Evolutionary conservation across 2,329 filamentous ascomycete species (phyloP), one percentile per base, ranked within the genome.

Genomic region (Onygenales sp.): DNA sequence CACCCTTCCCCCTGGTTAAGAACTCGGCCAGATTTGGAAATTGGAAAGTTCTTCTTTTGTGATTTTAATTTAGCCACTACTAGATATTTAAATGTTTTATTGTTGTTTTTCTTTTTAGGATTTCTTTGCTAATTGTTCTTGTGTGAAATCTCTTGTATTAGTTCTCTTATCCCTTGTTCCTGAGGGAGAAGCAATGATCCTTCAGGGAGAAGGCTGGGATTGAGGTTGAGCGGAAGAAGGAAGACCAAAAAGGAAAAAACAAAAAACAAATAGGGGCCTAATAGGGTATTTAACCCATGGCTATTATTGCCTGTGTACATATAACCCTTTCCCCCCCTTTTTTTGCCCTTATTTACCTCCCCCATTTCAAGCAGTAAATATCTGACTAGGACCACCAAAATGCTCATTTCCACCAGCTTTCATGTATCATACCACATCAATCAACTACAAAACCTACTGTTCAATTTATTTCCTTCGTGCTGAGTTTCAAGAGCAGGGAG

Each of bases 1-100:
- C 80, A 84, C 90, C 67, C 82, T 98, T 47, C 93, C 93, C 59
- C 93, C 93, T 56, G 92, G 93, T 68, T 97, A 80, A 75, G 55
- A 52, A 32, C 27, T 31, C 40, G 9, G 9, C 17, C 32, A 40
- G 21, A 11, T 56, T 9, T 49, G 17, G 14, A 4, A 27, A 27
- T 27, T 27, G 21, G 21, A 43, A 32, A 34, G 47, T 49, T 45
- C 56, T 53, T 44, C 14, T 54, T 44, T 32, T 54, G 52, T 6
- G 10, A 13, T 31, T 40, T 14, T 49, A 21, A 14, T 39, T 49
- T 31, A 31, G 17, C 14, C 33, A 34, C 34, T 31, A 39, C 6
- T 14, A 39, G 7, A 9, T 40, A 14, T 39, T 39, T 39, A 39
- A 9, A 9, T 1, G 9, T 39, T 39, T 39, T 39, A 10, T 39